Base-by-base conservation (phyloP, 2,329 filamentous ascomycete species). In the Rutstroemia sp. region DNA sequence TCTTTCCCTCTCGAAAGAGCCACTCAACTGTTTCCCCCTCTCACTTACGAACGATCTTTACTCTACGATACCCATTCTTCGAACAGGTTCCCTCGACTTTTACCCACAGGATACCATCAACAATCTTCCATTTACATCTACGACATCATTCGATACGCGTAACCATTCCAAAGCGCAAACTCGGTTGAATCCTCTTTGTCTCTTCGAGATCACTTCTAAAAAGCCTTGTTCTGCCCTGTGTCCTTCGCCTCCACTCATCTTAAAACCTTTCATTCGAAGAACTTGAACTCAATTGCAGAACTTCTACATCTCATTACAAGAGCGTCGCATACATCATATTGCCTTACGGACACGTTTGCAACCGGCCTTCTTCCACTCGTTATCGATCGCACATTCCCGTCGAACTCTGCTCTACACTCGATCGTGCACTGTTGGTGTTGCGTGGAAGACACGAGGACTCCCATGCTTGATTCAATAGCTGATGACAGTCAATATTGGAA, bases 401-500 rank as follows among this genome's bases (percentile, higher is more conserved):
- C 18, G 16, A 21, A 18, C 44, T 12, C n/a, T 34, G 19, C 52
- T 34, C n/a, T 49, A 18, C 30, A 27, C 48, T 49, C 44, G 52
- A 49, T 18, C 34, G 38, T 18, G n/a, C 34, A 19, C 39, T 23
- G n/a, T 54, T 54, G 52, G 45, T 45, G n/a, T 49, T 49, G 30
- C 52, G 52, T 30, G 23, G 23, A 54, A 49, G 52, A 30, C 44
- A 12, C 27, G 34, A 42, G n/a, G 37, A 42, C 45, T 49, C 45
- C n/a, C 30, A 54, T 54, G 52, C 25, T 54, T 30, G 9, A 30
- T 49, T 41, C 44, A 42, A 59, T 62, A 63, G 62, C 66, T 65
- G 62, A 69, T 68, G 66, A 68, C 54, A 58, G 59, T 55, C 52
- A 56, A 58, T 56, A 48, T 57, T 58, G 52, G 56, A 34, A 42